Percentiles rank a stretch among this genome's conserved stretches.
These are phyloP conservation scores for Thecaphora thlaspeos DNA, from an alignment of 1,284 basidiomycete genomes.

Conservation along the genomic window DNA sequence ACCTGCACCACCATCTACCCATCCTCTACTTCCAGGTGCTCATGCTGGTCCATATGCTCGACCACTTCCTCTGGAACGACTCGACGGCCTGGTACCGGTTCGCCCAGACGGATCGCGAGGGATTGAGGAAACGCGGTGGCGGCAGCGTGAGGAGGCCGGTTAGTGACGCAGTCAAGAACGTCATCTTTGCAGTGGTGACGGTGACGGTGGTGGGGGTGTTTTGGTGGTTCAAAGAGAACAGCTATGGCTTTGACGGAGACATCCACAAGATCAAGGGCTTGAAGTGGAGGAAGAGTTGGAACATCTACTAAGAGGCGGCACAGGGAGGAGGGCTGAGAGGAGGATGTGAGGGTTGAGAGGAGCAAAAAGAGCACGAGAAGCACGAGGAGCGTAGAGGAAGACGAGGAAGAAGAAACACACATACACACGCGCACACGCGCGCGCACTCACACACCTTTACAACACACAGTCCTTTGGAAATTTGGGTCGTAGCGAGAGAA, in stretches of 20 bases:
- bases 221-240: conserved; percentile 89
- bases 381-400: too few species aligned
- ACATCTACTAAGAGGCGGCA: conserved; percentile 41
- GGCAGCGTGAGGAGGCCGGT: conserved; percentile 51
- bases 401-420: too few species aligned
- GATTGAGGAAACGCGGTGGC: too few species aligned
- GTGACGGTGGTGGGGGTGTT: conserved; percentile 72
- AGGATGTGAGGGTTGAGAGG: neutral
- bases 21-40: conserved; percentile 93
- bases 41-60: conserved; percentile 83
- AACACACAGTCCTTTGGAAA: too few species aligned
- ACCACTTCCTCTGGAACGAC: conserved; percentile 70
- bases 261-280: conserved; percentile 61
- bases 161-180: conserved; percentile 67
- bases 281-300: conserved; percentile 56
- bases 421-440: too few species aligned
- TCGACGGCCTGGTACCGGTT: conserved; percentile 49
- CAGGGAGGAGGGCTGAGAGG: neutral
- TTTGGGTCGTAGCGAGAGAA: too few species aligned
- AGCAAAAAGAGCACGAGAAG: too few species aligned
- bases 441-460: too few species aligned
- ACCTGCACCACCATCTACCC: conserved; percentile 79
- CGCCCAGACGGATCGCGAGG: conserved; percentile 8
- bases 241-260: conserved; percentile 84
- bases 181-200: conserved; percentile 69